Evolutionary conservation across 257 asterid species (phyloP).

Genomic region (Linaria vulgaris): DNA sequence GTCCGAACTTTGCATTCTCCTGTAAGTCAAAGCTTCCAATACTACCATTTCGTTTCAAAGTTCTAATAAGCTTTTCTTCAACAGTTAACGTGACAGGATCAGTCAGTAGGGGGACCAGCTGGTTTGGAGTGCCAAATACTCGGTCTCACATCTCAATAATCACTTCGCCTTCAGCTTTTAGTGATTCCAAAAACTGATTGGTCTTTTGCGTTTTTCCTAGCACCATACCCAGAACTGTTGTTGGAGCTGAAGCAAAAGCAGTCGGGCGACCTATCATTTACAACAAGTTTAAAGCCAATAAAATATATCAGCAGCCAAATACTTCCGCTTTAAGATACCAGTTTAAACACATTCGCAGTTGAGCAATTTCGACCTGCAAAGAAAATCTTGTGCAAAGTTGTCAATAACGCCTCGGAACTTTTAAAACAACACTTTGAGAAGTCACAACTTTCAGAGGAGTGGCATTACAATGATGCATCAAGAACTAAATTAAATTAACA

Average conservation of each 20-base stretch:
- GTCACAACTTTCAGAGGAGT: no score
- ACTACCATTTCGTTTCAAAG: conserved; percentile 85
- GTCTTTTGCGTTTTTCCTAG: conserved; percentile 68
- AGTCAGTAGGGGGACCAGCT: conserved; percentile 64
- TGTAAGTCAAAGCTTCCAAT: conserved; percentile 78
- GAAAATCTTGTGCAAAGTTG: background rate
- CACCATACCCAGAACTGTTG: conserved; percentile 71
- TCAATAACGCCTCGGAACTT: background rate
- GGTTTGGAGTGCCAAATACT: conserved; percentile 57
- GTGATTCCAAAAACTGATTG: conserved; percentile 66
- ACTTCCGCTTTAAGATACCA: background rate
- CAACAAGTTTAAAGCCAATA: conserved; percentile 13
- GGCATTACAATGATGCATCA: no score
- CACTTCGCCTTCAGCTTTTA: conserved; percentile 72
- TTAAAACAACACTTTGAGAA: background rate
- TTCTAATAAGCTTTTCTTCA: conserved; percentile 77
- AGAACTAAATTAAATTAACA: no score
- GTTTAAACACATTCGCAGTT: background rate
- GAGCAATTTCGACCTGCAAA: background rate
- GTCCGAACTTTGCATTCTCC: conserved; percentile 91
- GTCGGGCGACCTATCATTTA: conserved; percentile 49
- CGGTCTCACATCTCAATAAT: conserved; percentile 70
- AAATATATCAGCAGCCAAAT: conserved; percentile 1
- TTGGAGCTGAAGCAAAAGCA: conserved; percentile 65
- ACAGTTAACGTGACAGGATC: conserved; percentile 88